Conservation (phyloP, 2,329 filamentous ascomycete species). For the Diplodia seriata region DNA sequence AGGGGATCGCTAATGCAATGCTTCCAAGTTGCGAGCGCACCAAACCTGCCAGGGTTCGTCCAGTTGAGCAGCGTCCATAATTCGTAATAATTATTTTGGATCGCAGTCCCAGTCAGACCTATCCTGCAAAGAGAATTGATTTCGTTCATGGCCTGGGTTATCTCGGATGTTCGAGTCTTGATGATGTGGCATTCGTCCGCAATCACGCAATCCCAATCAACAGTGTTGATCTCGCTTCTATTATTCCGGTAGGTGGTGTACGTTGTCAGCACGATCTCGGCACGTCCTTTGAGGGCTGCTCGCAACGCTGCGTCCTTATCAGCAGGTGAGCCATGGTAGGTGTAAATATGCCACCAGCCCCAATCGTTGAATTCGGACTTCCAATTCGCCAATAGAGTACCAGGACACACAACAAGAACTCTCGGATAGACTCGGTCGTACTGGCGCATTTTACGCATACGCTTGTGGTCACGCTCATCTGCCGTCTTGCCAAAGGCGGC, state of each 20-base stretch:
- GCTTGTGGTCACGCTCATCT: conserved; percentile 82
- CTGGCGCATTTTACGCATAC: conserved; percentile 84
- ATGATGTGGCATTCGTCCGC: conserved; percentile 93
- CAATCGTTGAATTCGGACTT: conserved; percentile 82
- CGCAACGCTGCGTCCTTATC: conserved; percentile 73
- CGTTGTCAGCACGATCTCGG: conserved; percentile 94
- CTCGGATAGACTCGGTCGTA: conserved; percentile 69
- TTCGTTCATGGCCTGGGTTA: conserved; percentile 85
- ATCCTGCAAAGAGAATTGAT: conserved; percentile 92
- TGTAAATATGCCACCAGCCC: conserved; percentile 93
- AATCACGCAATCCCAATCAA: conserved; percentile 92
- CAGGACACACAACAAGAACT: conserved; percentile 86
- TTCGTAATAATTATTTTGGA: conserved; percentile 98
- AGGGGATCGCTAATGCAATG: conserved; percentile 78
- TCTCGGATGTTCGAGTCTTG: conserved; percentile 79
- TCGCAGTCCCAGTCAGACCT: conserved; percentile 91
- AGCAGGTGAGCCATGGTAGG: conserved; percentile 73
- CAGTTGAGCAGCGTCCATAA: conserved; percentile 96
- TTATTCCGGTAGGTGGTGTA: conserved; percentile 86
- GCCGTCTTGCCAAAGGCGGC: conserved; percentile 94
- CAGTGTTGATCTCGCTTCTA: conserved; percentile 77
- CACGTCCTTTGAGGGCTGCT: conserved; percentile 74
- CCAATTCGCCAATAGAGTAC: conserved; percentile 90
- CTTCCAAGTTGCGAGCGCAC: conserved; percentile 77
- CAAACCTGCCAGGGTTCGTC: conserved; percentile 82